Base-by-base conservation (phyloP, 495 filamentous ascomycete genomes). In the Podospora pseudoanserina region DNA sequence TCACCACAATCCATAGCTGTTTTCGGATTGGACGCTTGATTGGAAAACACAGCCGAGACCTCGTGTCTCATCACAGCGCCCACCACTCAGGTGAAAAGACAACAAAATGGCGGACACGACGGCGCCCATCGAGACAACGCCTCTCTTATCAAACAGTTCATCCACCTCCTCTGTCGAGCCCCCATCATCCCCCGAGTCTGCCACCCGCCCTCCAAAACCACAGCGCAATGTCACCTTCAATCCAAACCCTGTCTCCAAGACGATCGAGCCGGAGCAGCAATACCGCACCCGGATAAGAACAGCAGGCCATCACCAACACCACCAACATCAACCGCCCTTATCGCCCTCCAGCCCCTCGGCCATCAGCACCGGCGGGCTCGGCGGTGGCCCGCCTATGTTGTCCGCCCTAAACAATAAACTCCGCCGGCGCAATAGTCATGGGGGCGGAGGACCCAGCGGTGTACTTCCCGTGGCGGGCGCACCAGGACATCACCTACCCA, bases 331-430 rank as follows among this genome's bases (percentile, higher is more conserved):
- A 23, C 55, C 55, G 23, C 23, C n/a, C 55, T 58, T 58, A 20
- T 66, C 67, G 39, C 39, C 39, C 39, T n/a, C 59, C 69, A 5
- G 66, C 60, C 13, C 44, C 74, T 73, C 74, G 0, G 72, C 76
- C 19, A 73, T 75, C 32, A 74, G 71, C 71, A 72, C 70, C 30
- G 75, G 72, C 20, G 68, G 70, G 28, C 65, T 76, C 13, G 75
- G 75, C 49, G 78, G 73, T 55, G 82, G 84, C 19, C 89, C 86
- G 73, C 90, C 88, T 26, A 89, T 92, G 82, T 86, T 97, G 19
- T 92, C 93, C 1, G 86, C 90, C 2, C 79, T 97, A 71, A 96
- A 97, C 76, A 92, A 82, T 84, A 95, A 91, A 78, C 88, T 97
- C 59, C 89, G 91, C 26, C 84, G 93, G 72, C 86, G 93, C 63